A percentile compares a stretch with the other conserved stretches of the same genome.
Conservation (phyloP, 2,329 filamentous ascomycete species). For the Teratosphaeria nubilosa region DNA sequence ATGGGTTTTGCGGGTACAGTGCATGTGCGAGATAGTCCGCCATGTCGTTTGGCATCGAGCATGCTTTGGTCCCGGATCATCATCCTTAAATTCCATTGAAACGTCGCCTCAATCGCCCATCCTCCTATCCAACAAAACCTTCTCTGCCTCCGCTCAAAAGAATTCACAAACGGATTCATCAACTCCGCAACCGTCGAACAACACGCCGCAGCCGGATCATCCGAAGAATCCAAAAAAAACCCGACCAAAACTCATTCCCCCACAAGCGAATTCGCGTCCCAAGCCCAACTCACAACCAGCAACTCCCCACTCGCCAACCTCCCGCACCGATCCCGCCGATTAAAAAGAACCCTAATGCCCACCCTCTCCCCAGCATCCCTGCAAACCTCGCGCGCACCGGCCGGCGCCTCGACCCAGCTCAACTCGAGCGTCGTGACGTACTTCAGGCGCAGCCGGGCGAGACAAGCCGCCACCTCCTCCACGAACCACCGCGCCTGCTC, state of each 20-base stretch:
- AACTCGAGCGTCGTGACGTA: not conserved
- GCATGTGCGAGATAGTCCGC: too few relatives aligned
- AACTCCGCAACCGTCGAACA: conserved; percentile 11
- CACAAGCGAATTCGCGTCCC: conserved; percentile 12
- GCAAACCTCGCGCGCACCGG: not conserved
- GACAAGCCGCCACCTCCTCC: not conserved
- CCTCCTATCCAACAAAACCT: not conserved
- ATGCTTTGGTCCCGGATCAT: too few relatives aligned
- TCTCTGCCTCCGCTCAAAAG: not conserved
- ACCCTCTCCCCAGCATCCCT: not conserved
- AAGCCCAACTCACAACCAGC: conserved; percentile 11
- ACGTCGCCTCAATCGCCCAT: not conserved
- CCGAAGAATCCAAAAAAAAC: conserved; percentile 2
- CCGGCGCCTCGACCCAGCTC: conserved; percentile 1
- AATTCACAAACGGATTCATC: conserved; percentile 13
- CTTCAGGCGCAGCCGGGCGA: not conserved
- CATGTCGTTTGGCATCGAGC: too few relatives aligned
- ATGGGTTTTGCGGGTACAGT: too few relatives aligned
- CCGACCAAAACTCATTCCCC: conserved; percentile 14
- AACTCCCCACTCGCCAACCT: conserved; percentile 6
- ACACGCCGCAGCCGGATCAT: conserved; percentile 13
- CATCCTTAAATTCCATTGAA: too few relatives aligned
- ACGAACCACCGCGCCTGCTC: not conserved
- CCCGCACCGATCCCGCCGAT: conserved; percentile 5
- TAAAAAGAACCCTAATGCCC: conserved; percentile 7